Conservation (phyloP, 2,329 filamentous ascomycete species). For the Colletotrichum sp. region DNA sequence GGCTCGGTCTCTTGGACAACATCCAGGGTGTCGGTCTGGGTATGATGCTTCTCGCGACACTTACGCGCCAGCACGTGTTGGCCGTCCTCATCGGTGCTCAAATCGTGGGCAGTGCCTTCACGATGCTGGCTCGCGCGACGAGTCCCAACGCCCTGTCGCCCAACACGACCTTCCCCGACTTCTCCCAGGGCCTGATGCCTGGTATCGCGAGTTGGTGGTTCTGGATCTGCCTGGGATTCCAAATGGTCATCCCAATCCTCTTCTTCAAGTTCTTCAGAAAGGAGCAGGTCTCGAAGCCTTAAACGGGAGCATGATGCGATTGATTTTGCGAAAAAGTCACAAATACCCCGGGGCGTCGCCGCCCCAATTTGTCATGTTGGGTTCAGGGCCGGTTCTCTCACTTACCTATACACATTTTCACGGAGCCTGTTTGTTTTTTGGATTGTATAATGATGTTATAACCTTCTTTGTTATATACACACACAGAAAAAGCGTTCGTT, state of each 20-base stretch:
- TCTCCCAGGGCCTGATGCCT: conserved; percentile 51
- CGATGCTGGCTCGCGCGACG: conserved; percentile 64
- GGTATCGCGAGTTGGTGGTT: conserved; percentile 60
- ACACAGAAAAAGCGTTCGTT: conserved; percentile 14
- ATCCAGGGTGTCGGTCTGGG: conserved; percentile 71
- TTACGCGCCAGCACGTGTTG: conserved; percentile 69
- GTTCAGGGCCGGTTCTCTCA: conserved; percentile 15
- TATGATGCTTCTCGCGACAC: conserved; percentile 70
- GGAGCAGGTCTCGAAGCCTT: conserved; percentile 62
- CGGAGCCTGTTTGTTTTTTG: conserved; percentile 8
- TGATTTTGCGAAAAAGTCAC: neutral
- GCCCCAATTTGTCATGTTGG: conserved; percentile 14
- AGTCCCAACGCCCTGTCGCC: conserved; percentile 67
- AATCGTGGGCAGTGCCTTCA: conserved; percentile 65
- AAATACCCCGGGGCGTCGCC: conserved; percentile 10
- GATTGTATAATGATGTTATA: conserved; percentile 21
- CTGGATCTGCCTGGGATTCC: conserved; percentile 64
- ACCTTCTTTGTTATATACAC: neutral
- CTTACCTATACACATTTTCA: neutral
- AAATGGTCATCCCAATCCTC: conserved; percentile 63
- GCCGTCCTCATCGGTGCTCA: conserved; percentile 67
- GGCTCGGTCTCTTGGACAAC: conserved; percentile 69
- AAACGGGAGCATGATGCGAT: conserved; percentile 9
- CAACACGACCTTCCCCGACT: conserved; percentile 66
- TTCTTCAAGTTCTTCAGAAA: conserved; percentile 63